Evolutionary conservation across 306 rosid genomes (phyloP), one percentile per base, ranked within the genome.

Genomic region (Elaeagnus macrophylla): DNA sequence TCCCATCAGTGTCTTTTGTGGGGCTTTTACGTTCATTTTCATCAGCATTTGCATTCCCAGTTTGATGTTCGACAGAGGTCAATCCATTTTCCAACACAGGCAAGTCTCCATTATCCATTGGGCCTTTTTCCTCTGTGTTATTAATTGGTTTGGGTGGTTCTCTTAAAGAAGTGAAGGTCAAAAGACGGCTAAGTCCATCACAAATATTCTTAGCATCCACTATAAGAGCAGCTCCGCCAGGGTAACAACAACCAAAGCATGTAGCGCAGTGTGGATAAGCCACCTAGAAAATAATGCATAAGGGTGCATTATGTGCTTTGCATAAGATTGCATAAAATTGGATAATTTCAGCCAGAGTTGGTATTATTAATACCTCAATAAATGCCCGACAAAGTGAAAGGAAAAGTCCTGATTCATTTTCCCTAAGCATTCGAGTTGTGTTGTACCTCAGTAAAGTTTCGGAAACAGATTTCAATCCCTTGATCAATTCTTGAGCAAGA

Each of bases 161-260:
- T 79, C 95, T 77, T n/a, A 89, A 71, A 17, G 83, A 72, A 57
- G 96, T 74, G 56, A 88, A 65, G 1, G 75, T 72, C 71, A 87
- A 46, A n/a, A n/a, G n/a, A n/a, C n/a, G n/a, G n/a, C n/a, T n/a
- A 19, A 93, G 67, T 73, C 96, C 97, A 6, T 80, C 77, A 10
- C 73, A 91, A n/a, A n/a, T 56, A 60, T 67, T 72, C 75, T 82
- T 87, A 37, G 89, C 89, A 42, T 87, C 90, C 82, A 82, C 71
- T 46, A 93, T 62, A 64, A 84, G 58, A 54, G 71, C 67, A 60
- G 76, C 75, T 66, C 95, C 99, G 2, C 94, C 94, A 10, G 84
- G 79, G 82, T 84, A 93, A 75, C 99, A 93, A 49, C 95, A 94
- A 40, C 99, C 99, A 57, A 88, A 93, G 70, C 96, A 87, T 19